Evolutionary conservation across 495 filamentous ascomycete genomes (phyloP).

Genomic region (Penicillium lividum): DNA sequence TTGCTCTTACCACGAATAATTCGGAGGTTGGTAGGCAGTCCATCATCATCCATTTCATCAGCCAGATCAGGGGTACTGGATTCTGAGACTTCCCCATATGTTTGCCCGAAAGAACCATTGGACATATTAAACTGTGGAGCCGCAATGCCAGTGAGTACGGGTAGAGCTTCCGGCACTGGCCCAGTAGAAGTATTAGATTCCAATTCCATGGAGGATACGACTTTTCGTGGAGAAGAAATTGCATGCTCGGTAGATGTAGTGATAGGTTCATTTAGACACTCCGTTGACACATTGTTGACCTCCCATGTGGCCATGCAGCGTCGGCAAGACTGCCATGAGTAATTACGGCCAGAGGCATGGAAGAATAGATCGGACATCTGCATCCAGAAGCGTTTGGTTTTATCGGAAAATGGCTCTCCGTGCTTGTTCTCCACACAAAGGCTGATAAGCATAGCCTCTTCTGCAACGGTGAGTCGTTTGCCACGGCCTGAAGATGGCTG

Average conservation of each 20-base stretch:
- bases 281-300: too few relatives aligned
- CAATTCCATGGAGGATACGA: too few relatives aligned
- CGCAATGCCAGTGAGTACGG: background rate
- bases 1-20: background rate
- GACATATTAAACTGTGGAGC: too few relatives aligned
- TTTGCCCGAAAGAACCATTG: too few relatives aligned
- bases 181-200: too few relatives aligned
- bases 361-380: background rate
- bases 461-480: too few relatives aligned
- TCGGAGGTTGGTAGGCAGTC: background rate
- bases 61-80: background rate
- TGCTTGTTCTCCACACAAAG: too few relatives aligned
- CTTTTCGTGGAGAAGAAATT: background rate
- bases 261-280: too few relatives aligned
- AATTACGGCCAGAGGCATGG: background rate
- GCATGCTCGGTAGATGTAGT: too few relatives aligned
- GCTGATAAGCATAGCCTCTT: too few relatives aligned
- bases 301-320: constrained; percentile 12
- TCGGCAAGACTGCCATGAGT: constrained; percentile 21
- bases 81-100: too few relatives aligned
- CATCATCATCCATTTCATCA: background rate
- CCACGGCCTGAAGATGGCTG: too few relatives aligned
- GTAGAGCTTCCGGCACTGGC: background rate
- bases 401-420: background rate
- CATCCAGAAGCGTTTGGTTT: constrained; percentile 11